Base-by-base conservation (phyloP, 2,329 filamentous ascomycete genomes). In the Coniochaeta pulveracea region DNA sequence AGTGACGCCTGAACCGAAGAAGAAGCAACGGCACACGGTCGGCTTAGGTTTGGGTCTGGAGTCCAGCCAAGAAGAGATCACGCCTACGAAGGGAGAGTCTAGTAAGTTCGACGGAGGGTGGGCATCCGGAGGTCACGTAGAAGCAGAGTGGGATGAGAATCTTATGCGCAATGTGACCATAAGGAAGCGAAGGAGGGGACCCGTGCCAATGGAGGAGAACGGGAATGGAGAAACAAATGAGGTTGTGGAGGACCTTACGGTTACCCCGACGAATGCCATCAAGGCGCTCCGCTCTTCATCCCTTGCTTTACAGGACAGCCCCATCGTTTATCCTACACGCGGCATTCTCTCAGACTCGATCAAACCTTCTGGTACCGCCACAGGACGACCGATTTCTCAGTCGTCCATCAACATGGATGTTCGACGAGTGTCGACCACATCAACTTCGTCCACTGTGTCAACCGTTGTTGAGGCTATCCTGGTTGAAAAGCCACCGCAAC, bases 91-190 rank as follows among this genome's bases (percentile, higher is more conserved):
- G 41, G 55, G 60, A 38, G 65, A 69, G 31, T 72, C 72, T 43
- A 55, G 59, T 38, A 59, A 60, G 35, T 75, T 74, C 49, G 74
- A 80, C 46, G 72, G 71, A 26, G 66, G 71, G 48, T 79, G 71
- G 71, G 58, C 51, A 33, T 58, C 60, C 19, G 49, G 52, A 19
- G 59, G 50, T 42, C 63, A 71, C 40, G 61, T 64, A 19, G 65
- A 66, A 40, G 56, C 62, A 48, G 67, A 72, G 55, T 72, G 68
- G 65, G 66, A 75, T 42, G 54, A 63, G 39, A 66, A 67, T 49
- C 51, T 68, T 24, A 57, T 62, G 44, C 64, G 66, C 54, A 64
- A 69, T 59, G 68, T 72, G 26, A 64, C 56, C 12, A 61, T 72
- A 18, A 64, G 61, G 42, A 74, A 66, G 44, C 61, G 52, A 45